Base-by-base conservation (phyloP, 768 basidiomycete genomes). In the Cyclocybe aegerita region DNA sequence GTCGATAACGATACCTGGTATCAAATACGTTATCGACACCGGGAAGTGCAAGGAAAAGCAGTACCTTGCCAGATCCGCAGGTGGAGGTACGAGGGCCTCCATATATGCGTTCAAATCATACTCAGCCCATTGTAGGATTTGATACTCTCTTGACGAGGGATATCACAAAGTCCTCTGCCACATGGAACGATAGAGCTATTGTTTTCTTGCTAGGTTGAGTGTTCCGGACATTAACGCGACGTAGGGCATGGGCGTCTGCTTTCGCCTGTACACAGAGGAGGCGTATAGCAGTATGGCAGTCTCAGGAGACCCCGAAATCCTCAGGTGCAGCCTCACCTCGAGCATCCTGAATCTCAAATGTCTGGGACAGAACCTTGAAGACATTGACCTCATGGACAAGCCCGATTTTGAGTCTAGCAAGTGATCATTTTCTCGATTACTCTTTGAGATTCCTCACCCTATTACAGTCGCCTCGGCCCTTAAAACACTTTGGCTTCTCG, bases 41-140 rank as follows among this genome's bases (percentile, higher is more conserved):
- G 97, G 97, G 1, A 88, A 94, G 66, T 91, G 88, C 63, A 99
- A 98, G 67, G 95, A 98, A 71, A 97, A 96, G 69, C 79, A 87
- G 52, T 94, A 87, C 64, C 66, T 96, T 15, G 82, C 86, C 9
- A 76, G 78, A 62, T 72, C 77, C 52, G 78, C 76, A 0, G 90
- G 91, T 5, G 83, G 88, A 62, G 88, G 88, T 85, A 49, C 31
- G 68, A 43, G 1, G 9, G 17, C 23, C 7, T 44, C 30, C 31
- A 34, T n/a, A 12, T 14, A 35, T 42, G n/a, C n/a, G 23, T 12
- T 3, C 40, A 52, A 10, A 10, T 36, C 11, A 38, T 54, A 46
- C 55, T 43, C 49, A 32, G n/a, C 8, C 10, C 15, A 9, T 7
- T 29, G 7, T 56, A 93, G 94, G 93, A 2, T 88, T 98, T 58